Base-by-base conservation (phyloP, 2,329 filamentous ascomycete species). In the Blumeriella jaapii region DNA sequence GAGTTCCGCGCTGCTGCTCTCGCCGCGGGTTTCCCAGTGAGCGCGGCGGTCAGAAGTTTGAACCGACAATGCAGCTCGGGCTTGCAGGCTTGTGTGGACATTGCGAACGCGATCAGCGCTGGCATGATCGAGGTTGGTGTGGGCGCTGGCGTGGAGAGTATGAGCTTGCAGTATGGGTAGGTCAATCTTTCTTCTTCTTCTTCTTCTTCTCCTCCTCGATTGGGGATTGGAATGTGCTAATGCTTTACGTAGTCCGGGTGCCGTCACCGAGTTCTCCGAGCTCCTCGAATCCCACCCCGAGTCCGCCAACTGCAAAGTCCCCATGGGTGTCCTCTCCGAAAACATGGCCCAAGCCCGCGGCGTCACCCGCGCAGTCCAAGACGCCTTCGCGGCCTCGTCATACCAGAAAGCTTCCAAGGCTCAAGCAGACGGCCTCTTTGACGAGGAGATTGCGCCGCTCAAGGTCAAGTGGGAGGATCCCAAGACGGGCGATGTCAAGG, bases 91-190 rank as follows among this genome's bases (percentile, higher is more conserved):
- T 85, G 84, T 55, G 81, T 91, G 41, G 89, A 96, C 59, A 80
- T 96, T 55, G 89, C 89, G 49, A 93, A 96, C 66, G 83, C 84
- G 50, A 93, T 98, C 63, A 75, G 74, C 55, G 59, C 75, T 4
- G 91, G 87, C 53, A 93, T 94, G 82, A 96, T 96, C 55, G 89
- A 96, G 48, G 64, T 96, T 44, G 91, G 91, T 51, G 76, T 96
- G 50, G 91, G 89, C 49, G 87, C 87, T 13, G 91, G 91, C 55
- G 86, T 94, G 15, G 91, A 98, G 74, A 91, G 82, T 68, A 98
- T 98, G 91, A 83, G 75, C 55, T 69, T 70, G 39, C 82, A 95
- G 56, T 96, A 96, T 59, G 91, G 89, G 76, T 82, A 65, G 51
- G 73, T 61, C 22, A 35, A 29, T 11, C 9, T 9, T 13, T 30